phyloP scores from a whole-genome alignment of 148 eudicot genomes.

The Silene uniflora region DNA sequence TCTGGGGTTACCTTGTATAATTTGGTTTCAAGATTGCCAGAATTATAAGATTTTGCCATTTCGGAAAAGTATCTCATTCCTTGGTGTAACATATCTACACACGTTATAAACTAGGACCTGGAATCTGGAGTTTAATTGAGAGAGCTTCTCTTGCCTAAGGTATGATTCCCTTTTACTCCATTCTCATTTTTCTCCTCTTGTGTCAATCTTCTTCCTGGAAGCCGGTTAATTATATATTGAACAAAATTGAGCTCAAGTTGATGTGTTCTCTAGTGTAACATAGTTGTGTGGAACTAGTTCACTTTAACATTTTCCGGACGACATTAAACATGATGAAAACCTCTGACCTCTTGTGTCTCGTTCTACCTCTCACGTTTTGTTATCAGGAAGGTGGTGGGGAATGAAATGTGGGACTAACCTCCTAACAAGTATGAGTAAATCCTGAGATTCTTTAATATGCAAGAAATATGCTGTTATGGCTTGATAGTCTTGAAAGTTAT shows the following conservation, averaged over 20 bases:
- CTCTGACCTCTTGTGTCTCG: not conserved
- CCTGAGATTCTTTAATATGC: too few species aligned
- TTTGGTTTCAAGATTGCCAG: not conserved
- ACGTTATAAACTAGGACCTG: not conserved
- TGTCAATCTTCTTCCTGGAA: not conserved
- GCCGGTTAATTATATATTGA: not conserved
- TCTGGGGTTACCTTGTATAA: too few species aligned
- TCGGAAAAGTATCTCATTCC: not conserved
- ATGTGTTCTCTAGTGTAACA: constrained; percentile 4
- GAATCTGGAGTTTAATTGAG: not conserved
- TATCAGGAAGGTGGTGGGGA: not conserved
- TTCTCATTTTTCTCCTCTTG: constrained; percentile 1
- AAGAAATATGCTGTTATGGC: not conserved
- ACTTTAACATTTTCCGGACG: not conserved
- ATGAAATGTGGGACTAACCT: not conserved
- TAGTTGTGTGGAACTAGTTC: not conserved
- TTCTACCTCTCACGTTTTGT: not conserved
- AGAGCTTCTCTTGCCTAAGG: constrained; percentile 5
- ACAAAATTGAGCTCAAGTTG: not conserved
- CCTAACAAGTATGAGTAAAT: not conserved
- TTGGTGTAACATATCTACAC: not conserved
- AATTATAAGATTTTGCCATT: too few species aligned
- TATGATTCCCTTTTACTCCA: not conserved
- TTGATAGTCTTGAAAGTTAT: not conserved
- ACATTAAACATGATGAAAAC: not conserved